A percentile compares a stretch with the other conserved stretches of the same genome.
Conservation (phyloP, 2,329 filamentous ascomycete species). For the Huntiella abstrusa region DNA sequence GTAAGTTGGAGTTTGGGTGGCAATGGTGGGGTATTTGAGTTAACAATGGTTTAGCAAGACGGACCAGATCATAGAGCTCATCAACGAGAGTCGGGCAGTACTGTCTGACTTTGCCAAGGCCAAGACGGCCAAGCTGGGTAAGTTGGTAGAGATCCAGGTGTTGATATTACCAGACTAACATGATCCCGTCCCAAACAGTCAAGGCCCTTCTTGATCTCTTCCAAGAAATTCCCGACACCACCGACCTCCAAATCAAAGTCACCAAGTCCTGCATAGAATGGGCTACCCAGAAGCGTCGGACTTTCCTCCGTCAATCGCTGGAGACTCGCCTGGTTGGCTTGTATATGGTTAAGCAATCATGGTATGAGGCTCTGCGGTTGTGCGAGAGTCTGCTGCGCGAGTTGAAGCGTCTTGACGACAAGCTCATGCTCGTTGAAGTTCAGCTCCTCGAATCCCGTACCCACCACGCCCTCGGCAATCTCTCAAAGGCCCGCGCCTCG, state of each 20-base stretch:
- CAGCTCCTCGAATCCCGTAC: constrained; percentile 92
- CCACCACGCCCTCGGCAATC: constrained; percentile 93
- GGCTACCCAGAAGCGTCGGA: constrained; percentile 84
- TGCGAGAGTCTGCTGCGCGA: constrained; percentile 94
- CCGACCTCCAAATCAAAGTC: constrained; percentile 82
- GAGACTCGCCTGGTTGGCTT: constrained; percentile 86
- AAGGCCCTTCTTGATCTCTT: constrained; percentile 94
- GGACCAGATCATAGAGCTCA: constrained; percentile 71
- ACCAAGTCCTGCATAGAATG: constrained; percentile 99
- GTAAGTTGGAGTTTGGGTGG: constrained; percentile 20
- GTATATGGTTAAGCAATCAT: constrained; percentile 93
- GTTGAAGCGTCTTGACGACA: constrained; percentile 95
- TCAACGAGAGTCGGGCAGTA: constrained; percentile 75
- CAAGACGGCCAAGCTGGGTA: constrained; percentile 95
- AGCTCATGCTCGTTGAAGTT: constrained; percentile 92
- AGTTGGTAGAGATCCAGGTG: constrained; percentile 16
- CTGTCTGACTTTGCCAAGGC: constrained; percentile 96
- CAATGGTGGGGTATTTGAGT: not conserved
- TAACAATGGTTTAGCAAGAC: constrained; percentile 36
- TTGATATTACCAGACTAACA: not conserved
- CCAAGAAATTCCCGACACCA: constrained; percentile 79
- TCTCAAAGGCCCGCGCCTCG: constrained; percentile 85
- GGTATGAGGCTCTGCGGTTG: constrained; percentile 89
- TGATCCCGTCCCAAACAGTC: constrained; percentile 35
- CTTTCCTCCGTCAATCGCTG: constrained; percentile 94